Evolutionary conservation across 306 rosid species (phyloP), one percentile per base, ranked within the genome.

Genomic region (Cucumis cinereus): DNA sequence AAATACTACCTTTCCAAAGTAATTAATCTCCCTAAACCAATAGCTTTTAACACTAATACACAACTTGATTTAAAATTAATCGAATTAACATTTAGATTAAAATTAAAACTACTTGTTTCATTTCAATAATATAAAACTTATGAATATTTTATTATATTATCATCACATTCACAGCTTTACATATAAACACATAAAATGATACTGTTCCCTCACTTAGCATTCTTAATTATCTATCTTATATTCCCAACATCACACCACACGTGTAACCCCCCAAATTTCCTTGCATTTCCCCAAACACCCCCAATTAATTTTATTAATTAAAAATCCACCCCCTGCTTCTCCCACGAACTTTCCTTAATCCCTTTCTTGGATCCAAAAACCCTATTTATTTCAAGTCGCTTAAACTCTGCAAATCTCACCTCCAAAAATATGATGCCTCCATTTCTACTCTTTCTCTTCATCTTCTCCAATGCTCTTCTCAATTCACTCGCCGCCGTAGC

Each of bases 131-230:
- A 16, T 15, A 72, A 15, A 72, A 70, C 14, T 16, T 28, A 28
- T 8, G 16, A 70, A 47, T 24, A 24, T 2, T 28, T 30, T 30
- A 30, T 11, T 45, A 47, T 14, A 47, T 5, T 0, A n/a, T 19
- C 2, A 38, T 16, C 53, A 2, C 35, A 2, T 30, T 30, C 35
- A 16, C 35, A 47, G 24, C 22, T 33, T 82, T 80, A 84, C 88
- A 86, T 67, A 82, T 74, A 87, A 86, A 86, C 88, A 89, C 80
- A 74, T 55, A 35, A 68, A 74, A 3, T 57, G 85, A 88, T 88
- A 81, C 55, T 89, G 97, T 85, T 87, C 90, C 93, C 92, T 85
- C n/a, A 81, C 77, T 77, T 83, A n/a, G 69, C 76, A 81, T 61
- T 69, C 85, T 81, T 82, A 77, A 87, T 77, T 86, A 90, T 84